These are phyloP conservation scores for Solanum virginianum DNA, from an alignment of 257 asterid species.

Conservation along the genomic window DNA sequence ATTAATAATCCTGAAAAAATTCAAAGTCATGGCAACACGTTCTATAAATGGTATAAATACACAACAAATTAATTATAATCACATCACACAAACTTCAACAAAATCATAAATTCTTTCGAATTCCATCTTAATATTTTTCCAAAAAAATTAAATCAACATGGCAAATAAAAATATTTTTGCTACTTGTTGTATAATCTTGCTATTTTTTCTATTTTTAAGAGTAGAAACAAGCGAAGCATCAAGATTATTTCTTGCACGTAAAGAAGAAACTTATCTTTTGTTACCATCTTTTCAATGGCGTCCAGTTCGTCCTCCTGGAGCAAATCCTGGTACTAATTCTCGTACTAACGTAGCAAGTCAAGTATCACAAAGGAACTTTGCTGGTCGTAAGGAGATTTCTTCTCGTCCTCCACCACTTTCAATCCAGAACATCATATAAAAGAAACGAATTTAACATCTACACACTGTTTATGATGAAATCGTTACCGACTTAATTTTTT, in stretches of 20 bases:
- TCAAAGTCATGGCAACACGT: background rate
- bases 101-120: background rate
- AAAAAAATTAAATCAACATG: background rate
- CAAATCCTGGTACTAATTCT: background rate
- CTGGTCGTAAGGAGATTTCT: background rate
- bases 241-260: slow-evolving; percentile 28
- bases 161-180: background rate
- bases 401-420: background rate
- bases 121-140: background rate
- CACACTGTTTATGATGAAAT: background rate
- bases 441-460: background rate
- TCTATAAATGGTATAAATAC: background rate
- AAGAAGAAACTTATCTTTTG: slow-evolving; percentile 7
- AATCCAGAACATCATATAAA: background rate
- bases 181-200: background rate
- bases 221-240: slow-evolving; percentile 10
- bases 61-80: background rate
- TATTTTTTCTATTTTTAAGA: background rate
- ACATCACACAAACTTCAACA: background rate
- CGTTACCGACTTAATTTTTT: background rate
- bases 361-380: background rate
- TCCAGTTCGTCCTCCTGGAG: background rate
- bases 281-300: background rate
- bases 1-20: background rate
- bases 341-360: background rate